Percentiles rank a stretch among this genome's conserved stretches.
phyloP scores from a whole-genome alignment of 2,329 filamentous ascomycete genomes.

The Fusarium guadeloupense region DNA sequence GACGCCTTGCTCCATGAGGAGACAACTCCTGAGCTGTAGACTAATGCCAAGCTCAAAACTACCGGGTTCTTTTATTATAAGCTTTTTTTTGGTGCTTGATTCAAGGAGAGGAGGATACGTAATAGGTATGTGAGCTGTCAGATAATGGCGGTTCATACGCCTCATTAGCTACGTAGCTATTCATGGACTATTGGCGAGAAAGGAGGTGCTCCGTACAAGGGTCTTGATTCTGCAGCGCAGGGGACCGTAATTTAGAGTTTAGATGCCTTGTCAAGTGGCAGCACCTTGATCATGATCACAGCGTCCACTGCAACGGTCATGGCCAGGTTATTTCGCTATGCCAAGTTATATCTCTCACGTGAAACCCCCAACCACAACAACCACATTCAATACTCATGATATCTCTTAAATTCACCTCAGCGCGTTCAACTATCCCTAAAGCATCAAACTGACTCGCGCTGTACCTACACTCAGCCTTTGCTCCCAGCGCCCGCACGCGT shows the following conservation, averaged over 20 bases:
- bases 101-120: neutral
- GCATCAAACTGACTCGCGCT: slow-evolving; percentile 1
- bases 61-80: neutral
- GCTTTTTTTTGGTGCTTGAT: neutral
- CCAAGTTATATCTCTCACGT: no score
- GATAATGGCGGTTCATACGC: neutral
- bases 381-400: no score
- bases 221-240: neutral
- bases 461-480: no score
- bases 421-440: no score
- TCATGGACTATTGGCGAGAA: neutral
- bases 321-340: no score
- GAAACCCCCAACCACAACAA: no score
- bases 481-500: neutral
- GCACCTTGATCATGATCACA: no score
- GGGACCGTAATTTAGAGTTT: slow-evolving; percentile 20
- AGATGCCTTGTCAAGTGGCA: neutral
- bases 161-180: neutral
- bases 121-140: slow-evolving; percentile 4
- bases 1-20: slow-evolving; percentile 1
- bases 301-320: no score
- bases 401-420: no score
- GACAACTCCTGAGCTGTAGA: neutral
- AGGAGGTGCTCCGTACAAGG: neutral
- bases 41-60: no score